phyloP scores from a whole-genome alignment of 2,329 filamentous ascomycete genomes.

The Aspergillus sp. region DNA sequence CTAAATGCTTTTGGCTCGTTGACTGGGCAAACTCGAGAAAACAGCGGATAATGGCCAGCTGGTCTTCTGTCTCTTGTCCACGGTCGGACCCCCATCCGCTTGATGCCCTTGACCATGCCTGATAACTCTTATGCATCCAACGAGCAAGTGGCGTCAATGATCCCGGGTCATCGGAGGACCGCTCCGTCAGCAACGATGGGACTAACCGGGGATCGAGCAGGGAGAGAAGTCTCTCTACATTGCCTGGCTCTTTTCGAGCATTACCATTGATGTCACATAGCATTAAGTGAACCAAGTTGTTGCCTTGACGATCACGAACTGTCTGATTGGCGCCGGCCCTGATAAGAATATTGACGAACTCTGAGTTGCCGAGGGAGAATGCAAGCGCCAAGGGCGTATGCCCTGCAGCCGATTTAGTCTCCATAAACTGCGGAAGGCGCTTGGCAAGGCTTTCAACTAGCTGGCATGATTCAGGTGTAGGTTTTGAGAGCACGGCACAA shows the following conservation, averaged over 20 bases:
- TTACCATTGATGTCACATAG: slow-evolving; percentile 31
- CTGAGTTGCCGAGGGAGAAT: slow-evolving; percentile 48
- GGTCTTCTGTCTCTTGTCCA: not conserved
- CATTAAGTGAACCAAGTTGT: slow-evolving; percentile 70
- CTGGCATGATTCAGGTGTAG: slow-evolving; percentile 47
- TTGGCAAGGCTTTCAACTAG: slow-evolving; percentile 68
- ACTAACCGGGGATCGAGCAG: slow-evolving; percentile 57
- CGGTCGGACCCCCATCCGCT: not conserved
- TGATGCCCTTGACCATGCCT: not conserved
- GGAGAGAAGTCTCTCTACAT: slow-evolving; percentile 62
- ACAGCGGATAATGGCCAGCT: not conserved
- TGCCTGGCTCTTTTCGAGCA: slow-evolving; percentile 35
- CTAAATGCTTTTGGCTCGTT: slow-evolving; percentile 47
- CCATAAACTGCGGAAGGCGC: slow-evolving; percentile 61
- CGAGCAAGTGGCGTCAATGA: slow-evolving; percentile 56
- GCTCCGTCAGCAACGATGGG: slow-evolving; percentile 34
- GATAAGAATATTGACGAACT: slow-evolving; percentile 60
- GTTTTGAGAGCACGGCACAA: slow-evolving; percentile 58
- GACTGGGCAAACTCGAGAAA: slow-evolving; percentile 53
- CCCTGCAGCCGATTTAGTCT: slow-evolving; percentile 53
- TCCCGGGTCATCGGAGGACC: slow-evolving; percentile 27
- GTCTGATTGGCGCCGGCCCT: slow-evolving; percentile 70
- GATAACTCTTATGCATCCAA: slow-evolving; percentile 48
- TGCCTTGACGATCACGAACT: slow-evolving; percentile 59
- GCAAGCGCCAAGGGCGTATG: slow-evolving; percentile 70